A percentile compares a stretch with the other conserved stretches of the same genome.
Evolutionary conservation across 2,329 filamentous ascomycete genomes (phyloP).

Genomic region (Ambrosiella xylebori): DNA sequence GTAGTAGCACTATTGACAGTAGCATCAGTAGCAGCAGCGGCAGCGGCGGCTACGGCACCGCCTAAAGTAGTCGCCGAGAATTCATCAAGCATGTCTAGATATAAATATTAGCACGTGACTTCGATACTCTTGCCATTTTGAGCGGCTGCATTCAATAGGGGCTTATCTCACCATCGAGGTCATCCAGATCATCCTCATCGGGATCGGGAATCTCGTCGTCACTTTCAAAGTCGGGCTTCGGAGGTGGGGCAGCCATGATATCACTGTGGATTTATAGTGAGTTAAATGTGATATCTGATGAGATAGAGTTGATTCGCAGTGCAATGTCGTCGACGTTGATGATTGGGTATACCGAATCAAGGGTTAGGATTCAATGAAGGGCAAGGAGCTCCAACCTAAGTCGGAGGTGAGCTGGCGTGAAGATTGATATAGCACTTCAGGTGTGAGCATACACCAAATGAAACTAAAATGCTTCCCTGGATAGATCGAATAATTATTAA

Average conservation of each 20-base stretch:
- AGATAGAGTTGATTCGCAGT: neutral
- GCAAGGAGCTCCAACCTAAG: neutral
- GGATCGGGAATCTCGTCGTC: slow-evolving; percentile 59
- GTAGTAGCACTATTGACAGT: slow-evolving; percentile 22
- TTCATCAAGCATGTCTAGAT: slow-evolving; percentile 76
- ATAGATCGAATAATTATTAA: too few species aligned
- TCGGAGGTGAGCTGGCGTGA: neutral
- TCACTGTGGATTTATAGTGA: neutral
- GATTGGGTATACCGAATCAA: neutral
- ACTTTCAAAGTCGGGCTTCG: slow-evolving; percentile 14
- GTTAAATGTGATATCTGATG: neutral
- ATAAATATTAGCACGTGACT: slow-evolving; percentile 7
- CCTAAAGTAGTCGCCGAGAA: slow-evolving; percentile 44
- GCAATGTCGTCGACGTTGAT: neutral
- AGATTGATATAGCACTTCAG: too few species aligned
- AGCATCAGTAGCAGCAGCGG: neutral
- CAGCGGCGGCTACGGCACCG: neutral
- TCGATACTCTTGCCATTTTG: neutral
- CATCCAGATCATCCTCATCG: slow-evolving; percentile 81
- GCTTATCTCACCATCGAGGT: slow-evolving; percentile 56
- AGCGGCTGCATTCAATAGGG: neutral
- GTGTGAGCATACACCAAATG: neutral
- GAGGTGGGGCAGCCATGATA: slow-evolving; percentile 9
- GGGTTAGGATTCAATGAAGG: neutral
- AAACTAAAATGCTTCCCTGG: neutral